Evolutionary conservation across 345 rosid genomes (phyloP), one percentile per base, ranked within the genome.

Genomic region (Pistacia vera): DNA sequence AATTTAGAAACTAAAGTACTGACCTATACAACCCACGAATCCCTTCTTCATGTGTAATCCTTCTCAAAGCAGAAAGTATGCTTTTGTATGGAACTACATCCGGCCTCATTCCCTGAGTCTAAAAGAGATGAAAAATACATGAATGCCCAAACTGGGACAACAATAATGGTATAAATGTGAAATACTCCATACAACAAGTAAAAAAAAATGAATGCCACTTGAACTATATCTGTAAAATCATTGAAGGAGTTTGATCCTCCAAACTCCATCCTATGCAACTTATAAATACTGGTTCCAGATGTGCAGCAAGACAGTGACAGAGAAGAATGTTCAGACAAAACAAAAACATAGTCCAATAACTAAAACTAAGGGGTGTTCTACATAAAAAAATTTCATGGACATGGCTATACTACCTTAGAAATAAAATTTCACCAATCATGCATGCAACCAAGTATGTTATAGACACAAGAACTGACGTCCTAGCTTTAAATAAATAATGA

Each of bases 21-120:
- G 61, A 96, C 99, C 99, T 93, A 79, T 96, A 96, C 65, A 93
- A 76, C 72, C 99, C 99, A 52, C 93, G 88, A 1, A 96, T 17
- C 68, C 98, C 98, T 90, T 96, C 99, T 83, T 96, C 98, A 46
- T 71, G 84, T 12, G 85, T 74, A 71, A 96, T 96, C 84, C 97
- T 91, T 72, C 78, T 85, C 70, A 96, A 85, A 75, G 98, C 97
- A 66, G 98, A 90, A 80, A 84, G 68, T 57, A 91, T 79, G 30
- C 95, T 84, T 78, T 87, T 89, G 74, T 96, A 96, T 20, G 99
- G 98, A 78, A 96, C 89, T 78, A 96, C 92, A 63, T 73, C 87
- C 3, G 88, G 70, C 79, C 93, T 86, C 87, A 91, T 89, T 81
- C 92, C 96, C 74, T 93, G 97, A 17, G 90, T 83, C 92, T 89